These are phyloP conservation scores for Blepharisma stoltei DNA, from an alignment of 73 alveolate species.

Conservation along the genomic window DNA sequence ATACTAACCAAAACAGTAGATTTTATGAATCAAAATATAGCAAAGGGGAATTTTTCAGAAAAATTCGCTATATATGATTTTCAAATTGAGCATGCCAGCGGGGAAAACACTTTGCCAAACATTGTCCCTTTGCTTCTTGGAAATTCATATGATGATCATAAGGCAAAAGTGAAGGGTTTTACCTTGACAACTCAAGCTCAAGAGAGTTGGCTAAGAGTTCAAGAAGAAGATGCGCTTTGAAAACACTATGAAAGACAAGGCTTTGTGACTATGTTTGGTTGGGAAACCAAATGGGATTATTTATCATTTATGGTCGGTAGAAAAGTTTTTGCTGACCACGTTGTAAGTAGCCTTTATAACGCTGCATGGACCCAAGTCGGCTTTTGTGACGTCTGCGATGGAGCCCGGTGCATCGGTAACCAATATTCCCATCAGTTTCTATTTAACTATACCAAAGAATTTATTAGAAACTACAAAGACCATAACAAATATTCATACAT, in stretches of 20 bases:
- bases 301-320: not conserved
- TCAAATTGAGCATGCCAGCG: conserved; percentile 4
- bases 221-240: not conserved
- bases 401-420: not conserved
- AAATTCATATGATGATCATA: not conserved
- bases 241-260: conserved; percentile 23
- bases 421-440: conserved; percentile 11
- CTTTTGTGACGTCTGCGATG: not conserved
- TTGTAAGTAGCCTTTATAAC: not conserved
- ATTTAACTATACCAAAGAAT: not conserved
- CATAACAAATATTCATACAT: not conserved
- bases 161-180: not conserved
- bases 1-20: not conserved
- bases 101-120: conserved; percentile 25
- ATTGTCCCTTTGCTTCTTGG: conserved; percentile 7
- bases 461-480: not conserved
- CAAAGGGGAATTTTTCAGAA: not conserved
- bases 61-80: not conserved
- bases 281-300: conserved; percentile 4
- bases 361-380: conserved; percentile 9
- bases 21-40: not conserved
- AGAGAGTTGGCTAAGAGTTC: not conserved
- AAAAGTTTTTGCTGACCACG: conserved; percentile 6
- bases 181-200: not conserved
- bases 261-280: conserved; percentile 23